Percentiles rank a stretch among this genome's conserved stretches.
phyloP scores from a whole-genome alignment of 2,329 filamentous ascomycete genomes.

The Teratosphaeria viscida region DNA sequence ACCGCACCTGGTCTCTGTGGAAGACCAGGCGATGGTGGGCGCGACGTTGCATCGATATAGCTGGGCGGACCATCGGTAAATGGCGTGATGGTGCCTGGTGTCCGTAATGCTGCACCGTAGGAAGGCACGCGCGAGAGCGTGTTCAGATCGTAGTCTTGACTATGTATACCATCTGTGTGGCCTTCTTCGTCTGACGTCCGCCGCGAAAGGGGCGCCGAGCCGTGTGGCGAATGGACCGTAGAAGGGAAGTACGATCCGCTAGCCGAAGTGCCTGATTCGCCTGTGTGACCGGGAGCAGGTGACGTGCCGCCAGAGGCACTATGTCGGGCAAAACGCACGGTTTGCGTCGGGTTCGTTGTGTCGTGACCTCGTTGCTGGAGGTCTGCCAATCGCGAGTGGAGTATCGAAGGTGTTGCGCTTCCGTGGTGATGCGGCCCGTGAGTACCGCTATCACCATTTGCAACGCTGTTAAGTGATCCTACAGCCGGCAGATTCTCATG shows the following conservation, averaged over 20 bases:
- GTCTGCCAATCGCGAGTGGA: slow-evolving; percentile 58
- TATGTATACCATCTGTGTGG: slow-evolving; percentile 8
- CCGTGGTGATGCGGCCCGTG: slow-evolving; percentile 38
- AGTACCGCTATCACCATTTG: slow-evolving; percentile 30
- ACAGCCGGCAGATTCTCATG: slow-evolving; percentile 57
- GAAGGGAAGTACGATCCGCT: slow-evolving; percentile 14
- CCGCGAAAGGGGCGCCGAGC: slow-evolving; percentile 22
- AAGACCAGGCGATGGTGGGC: slow-evolving; percentile 27
- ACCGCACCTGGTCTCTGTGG: slow-evolving; percentile 19
- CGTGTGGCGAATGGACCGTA: slow-evolving; percentile 15
- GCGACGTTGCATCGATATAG: slow-evolving; percentile 36
- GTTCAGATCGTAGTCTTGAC: slow-evolving; percentile 34
- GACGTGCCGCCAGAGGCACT: slow-evolving; percentile 24
- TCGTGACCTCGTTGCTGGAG: slow-evolving; percentile 35
- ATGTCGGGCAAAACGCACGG: slow-evolving; percentile 14
- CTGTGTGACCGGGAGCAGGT: slow-evolving; percentile 15
- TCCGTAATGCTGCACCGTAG: slow-evolving; percentile 41
- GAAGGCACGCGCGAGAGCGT: slow-evolving; percentile 39
- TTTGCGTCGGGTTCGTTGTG: slow-evolving; percentile 17
- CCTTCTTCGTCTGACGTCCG: slow-evolving; percentile 22
- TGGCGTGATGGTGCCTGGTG: slow-evolving; percentile 31
- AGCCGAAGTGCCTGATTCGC: slow-evolving; percentile 5
- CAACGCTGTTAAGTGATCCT: slow-evolving; percentile 43
- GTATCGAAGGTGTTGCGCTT: slow-evolving; percentile 45
- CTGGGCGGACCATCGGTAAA: slow-evolving; percentile 33